Conservation (phyloP, 495 filamentous ascomycete species). For the Copromyces sp. region DNA sequence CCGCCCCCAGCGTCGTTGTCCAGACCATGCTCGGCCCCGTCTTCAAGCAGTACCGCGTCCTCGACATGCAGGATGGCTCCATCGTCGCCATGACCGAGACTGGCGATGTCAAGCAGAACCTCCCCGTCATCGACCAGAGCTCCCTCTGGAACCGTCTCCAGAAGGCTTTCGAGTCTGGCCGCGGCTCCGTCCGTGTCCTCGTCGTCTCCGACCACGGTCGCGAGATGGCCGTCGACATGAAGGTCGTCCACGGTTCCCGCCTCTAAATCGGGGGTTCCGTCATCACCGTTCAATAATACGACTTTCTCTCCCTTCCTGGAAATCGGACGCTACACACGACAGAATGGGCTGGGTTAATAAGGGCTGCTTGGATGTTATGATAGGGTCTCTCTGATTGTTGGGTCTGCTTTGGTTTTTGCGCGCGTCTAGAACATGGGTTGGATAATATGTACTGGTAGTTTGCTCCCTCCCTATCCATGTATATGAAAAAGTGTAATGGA, state of each 20-base stretch:
- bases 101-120: constrained; percentile 94
- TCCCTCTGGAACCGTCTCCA: constrained; percentile 71
- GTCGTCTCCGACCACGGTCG: constrained; percentile 91
- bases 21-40: constrained; percentile 99
- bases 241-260: constrained; percentile 74
- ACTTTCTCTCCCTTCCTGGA: neutral
- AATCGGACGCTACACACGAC: neutral
- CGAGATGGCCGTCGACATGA: constrained; percentile 97
- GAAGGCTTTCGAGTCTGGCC: constrained; percentile 81
- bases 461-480: constrained; percentile 11
- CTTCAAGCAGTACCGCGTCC: constrained; percentile 99
- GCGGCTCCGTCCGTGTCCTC: constrained; percentile 85
- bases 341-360: neutral
- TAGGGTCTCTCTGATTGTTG: neutral
- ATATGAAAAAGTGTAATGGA: constrained; percentile 30
- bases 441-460: constrained; percentile 9
- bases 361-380: neutral
- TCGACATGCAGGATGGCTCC: constrained; percentile 85
- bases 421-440: constrained; percentile 1
- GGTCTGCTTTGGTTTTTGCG: neutral
- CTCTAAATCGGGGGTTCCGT: constrained; percentile 28
- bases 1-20: constrained; percentile 87
- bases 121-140: constrained; percentile 89
- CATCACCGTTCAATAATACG: neutral
- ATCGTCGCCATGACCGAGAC: constrained; percentile 45